These are phyloP conservation scores for Smittium mucronatum DNA, from an alignment of 371 early-diverging fungal species.

Conservation along the genomic window DNA sequence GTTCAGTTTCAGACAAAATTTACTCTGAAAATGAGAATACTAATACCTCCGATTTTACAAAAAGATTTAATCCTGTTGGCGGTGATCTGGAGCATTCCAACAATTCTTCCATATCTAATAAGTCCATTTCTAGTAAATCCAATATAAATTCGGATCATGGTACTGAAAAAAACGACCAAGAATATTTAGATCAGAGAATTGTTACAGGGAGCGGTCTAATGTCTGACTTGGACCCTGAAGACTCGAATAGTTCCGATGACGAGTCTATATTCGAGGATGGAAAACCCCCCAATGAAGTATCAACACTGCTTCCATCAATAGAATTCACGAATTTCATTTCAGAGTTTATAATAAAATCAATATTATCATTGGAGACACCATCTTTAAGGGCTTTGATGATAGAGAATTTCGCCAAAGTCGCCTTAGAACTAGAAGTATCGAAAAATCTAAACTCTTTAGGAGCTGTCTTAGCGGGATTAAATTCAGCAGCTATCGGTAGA, in stretches of 20 bases:
- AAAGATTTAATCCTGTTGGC: background rate
- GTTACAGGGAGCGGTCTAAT: background rate
- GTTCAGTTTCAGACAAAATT: background rate
- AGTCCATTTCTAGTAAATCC: background rate
- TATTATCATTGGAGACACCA: background rate
- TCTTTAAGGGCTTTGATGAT: background rate
- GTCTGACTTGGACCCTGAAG: background rate
- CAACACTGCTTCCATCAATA: conserved; percentile 3
- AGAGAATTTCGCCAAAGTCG: background rate
- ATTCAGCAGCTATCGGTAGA: conserved; percentile 6
- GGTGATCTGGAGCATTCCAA: background rate
- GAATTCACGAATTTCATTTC: conserved; percentile 7
- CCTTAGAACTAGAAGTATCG: background rate
- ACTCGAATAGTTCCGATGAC: background rate
- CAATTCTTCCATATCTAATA: background rate
- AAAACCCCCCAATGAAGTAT: background rate
- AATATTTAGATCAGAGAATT: too few species aligned
- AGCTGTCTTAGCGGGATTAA: background rate
- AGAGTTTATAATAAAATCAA: background rate
- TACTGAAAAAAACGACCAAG: background rate
- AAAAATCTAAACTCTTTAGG: conserved; percentile 2
- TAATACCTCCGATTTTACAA: background rate
- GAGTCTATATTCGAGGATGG: background rate
- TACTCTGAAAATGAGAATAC: background rate
- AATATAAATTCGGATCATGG: background rate